Conservation (phyloP, 345 rosid species). For the Alliaria petiolata region DNA sequence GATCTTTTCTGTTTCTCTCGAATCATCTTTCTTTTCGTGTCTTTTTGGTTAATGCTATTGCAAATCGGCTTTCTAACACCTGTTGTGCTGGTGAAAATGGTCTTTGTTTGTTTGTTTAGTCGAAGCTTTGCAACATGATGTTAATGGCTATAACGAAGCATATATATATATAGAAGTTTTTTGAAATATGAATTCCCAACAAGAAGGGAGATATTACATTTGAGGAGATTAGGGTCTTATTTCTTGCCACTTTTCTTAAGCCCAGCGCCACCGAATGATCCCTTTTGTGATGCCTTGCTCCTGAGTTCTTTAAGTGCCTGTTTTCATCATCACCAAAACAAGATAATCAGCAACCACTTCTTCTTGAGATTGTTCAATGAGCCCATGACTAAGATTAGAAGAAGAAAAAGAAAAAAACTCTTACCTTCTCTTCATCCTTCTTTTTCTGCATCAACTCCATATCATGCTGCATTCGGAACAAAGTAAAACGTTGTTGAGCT, state of each 20-base stretch:
- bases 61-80: not conserved
- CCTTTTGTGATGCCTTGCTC: slow-evolving; percentile 76
- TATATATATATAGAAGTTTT: not conserved
- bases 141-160: not conserved
- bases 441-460: slow-evolving; percentile 58
- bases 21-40: not conserved
- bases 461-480: slow-evolving; percentile 38
- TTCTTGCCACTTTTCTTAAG: slow-evolving; percentile 96
- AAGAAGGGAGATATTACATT: not conserved
- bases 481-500: not conserved
- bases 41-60: not conserved
- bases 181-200: not conserved
- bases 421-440: slow-evolving; percentile 51
- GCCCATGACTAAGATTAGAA: not conserved
- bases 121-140: not conserved
- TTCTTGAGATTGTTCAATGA: not conserved
- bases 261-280: slow-evolving; percentile 75
- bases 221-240: slow-evolving; percentile 31
- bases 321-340: not conserved
- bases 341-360: not conserved
- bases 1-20: not conserved
- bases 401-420: not conserved
- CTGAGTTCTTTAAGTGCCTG: slow-evolving; percentile 84
- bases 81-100: not conserved
- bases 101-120: not conserved